These are phyloP conservation scores for Kwoniella bestiolae DNA, from an alignment of 768 basidiomycete species.

Conservation along the genomic window DNA sequence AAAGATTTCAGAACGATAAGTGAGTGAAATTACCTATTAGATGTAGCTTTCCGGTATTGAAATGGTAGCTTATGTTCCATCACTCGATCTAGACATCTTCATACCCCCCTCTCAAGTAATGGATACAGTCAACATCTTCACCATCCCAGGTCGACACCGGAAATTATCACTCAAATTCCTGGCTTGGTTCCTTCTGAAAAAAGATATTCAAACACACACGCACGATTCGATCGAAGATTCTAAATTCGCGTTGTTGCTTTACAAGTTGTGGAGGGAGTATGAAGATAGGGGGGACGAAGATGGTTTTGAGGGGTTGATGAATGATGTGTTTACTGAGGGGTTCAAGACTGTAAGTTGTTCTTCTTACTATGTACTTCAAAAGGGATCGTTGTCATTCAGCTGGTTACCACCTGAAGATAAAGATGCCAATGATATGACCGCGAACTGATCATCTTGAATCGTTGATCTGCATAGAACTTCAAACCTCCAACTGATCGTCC, in stretches of 20 bases:
- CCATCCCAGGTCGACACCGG: slow-evolving; percentile 75
- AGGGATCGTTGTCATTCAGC: too few relatives aligned
- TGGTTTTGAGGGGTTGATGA: slow-evolving; percentile 84
- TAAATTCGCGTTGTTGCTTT: slow-evolving; percentile 78
- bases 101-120: slow-evolving; percentile 94
- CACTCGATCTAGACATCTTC: slow-evolving; percentile 73
- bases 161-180: slow-evolving; percentile 90
- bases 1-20: slow-evolving; percentile 99
- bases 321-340: slow-evolving; percentile 62
- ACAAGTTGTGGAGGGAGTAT: slow-evolving; percentile 71
- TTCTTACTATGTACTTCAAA: too few relatives aligned
- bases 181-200: slow-evolving; percentile 88
- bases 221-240: slow-evolving; percentile 99
- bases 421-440: not conserved
- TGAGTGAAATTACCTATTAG: slow-evolving; percentile 59
- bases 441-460: not conserved
- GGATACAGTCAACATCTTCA: slow-evolving; percentile 98
- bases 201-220: slow-evolving; percentile 88
- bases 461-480: slow-evolving; percentile 27
- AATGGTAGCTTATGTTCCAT: not conserved
- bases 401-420: not conserved
- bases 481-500: slow-evolving; percentile 33
- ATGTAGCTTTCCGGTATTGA: not conserved
- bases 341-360: slow-evolving; percentile 53
- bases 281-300: slow-evolving; percentile 63